Base-by-base conservation (phyloP, 768 basidiomycete genomes). In the Mycena belliarum region DNA sequence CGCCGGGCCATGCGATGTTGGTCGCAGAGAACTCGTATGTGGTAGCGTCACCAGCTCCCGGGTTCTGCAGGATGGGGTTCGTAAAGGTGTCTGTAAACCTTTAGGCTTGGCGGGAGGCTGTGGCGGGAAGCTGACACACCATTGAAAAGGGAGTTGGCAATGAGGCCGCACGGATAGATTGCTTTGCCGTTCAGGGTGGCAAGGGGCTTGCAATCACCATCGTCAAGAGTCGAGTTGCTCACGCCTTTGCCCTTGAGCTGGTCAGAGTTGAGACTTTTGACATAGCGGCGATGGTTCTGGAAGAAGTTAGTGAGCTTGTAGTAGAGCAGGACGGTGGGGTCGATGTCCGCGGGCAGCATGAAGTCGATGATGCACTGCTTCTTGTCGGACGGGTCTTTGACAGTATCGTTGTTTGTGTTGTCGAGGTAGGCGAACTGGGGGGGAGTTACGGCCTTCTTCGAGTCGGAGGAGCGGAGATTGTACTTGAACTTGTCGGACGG, bases 241-340 rank as follows among this genome's bases (percentile, higher is more conserved):
- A 85, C 83, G 49, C 70, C 72, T 32, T 88, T 76, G 43, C 97
- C 97, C 69, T 85, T 84, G 52, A 99, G 81, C 71, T 99, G 97
- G 63, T 88, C 79, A 14, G 88, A 80, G 68, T 95, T 84, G 41
- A 92, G 75, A 69, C 92, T 95, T 78, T 95, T 90, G 53, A 98
- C 97, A 69, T 98, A 99, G 69, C 97, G 85, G 32, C 97, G 88
- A 71, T 99, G 97, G 72, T 99, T 99, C 80, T 99, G 96, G 76
- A 85, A 98, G 76, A 95, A 96, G 76, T 95, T 95, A 46, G 91
- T 93, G 70, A 93, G 82, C 75, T 93, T 94, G 83, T 98, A 99
- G 78, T 99, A 99, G 63, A 98, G 79, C 66, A 99, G 85, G 14
- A 98, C 89, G 24, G 87, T 79, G 16, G 82, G 74, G 11, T 80